Evolutionary conservation across 2,329 filamentous ascomycete species (phyloP).

Genomic region (Penicillium crustosum): DNA sequence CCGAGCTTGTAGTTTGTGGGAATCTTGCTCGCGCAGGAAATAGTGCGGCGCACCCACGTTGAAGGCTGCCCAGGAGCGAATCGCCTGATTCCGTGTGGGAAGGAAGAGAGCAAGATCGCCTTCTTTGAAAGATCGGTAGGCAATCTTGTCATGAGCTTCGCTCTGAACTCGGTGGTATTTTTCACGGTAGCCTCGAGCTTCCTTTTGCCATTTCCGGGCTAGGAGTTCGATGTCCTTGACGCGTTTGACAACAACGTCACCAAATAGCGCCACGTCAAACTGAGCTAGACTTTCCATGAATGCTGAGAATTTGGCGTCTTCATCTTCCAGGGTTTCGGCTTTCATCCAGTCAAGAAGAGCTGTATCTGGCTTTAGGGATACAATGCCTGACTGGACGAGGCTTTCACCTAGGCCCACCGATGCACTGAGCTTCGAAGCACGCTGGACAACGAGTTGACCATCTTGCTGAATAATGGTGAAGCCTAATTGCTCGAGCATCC

Average conservation of each 20-base stretch:
- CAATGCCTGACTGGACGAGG: slow-evolving; percentile 35
- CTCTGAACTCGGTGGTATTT: slow-evolving; percentile 77
- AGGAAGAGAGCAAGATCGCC: slow-evolving; percentile 92
- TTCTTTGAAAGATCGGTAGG: slow-evolving; percentile 93
- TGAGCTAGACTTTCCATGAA: slow-evolving; percentile 72
- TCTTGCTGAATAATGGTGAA: slow-evolving; percentile 77
- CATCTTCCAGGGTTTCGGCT: slow-evolving; percentile 62
- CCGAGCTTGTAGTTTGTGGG: slow-evolving; percentile 75
- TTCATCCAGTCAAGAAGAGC: slow-evolving; percentile 82
- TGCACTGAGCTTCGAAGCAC: slow-evolving; percentile 58
- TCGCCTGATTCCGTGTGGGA: slow-evolving; percentile 89
- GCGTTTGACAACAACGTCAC: slow-evolving; percentile 81
- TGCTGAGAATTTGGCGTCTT: slow-evolving; percentile 70
- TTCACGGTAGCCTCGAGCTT: slow-evolving; percentile 82
- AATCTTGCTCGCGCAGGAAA: slow-evolving; percentile 90
- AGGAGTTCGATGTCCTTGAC: slow-evolving; percentile 92
- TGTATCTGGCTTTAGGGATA: slow-evolving; percentile 57
- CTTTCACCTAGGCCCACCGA: slow-evolving; percentile 38
- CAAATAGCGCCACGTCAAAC: slow-evolving; percentile 82
- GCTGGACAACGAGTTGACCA: slow-evolving; percentile 71
- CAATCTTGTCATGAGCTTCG: slow-evolving; percentile 93
- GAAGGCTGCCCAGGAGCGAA: slow-evolving; percentile 95
- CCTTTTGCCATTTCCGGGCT: slow-evolving; percentile 88
- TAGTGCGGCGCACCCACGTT: slow-evolving; percentile 97
- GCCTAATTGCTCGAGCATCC: slow-evolving; percentile 81